Percentiles rank a stretch among this genome's conserved stretches.
Evolutionary conservation across 2,329 filamentous ascomycete genomes (phyloP).

Genomic region (Colletotrichum horii): DNA sequence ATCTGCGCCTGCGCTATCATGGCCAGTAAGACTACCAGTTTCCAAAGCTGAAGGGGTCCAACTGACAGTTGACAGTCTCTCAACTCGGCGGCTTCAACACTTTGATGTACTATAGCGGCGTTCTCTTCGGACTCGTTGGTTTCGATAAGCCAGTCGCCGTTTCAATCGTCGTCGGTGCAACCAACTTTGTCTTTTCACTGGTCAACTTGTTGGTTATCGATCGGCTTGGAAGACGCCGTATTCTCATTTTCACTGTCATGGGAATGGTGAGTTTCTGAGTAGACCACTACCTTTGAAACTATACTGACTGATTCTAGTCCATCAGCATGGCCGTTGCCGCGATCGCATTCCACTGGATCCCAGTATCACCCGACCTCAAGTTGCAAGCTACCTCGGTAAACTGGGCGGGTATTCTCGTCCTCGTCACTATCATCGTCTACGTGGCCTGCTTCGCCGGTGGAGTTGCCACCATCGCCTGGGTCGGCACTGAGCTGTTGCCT

Average conservation of each 20-base stretch:
- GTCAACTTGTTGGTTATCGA: constrained; percentile 54
- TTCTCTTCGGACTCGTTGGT: constrained; percentile 50
- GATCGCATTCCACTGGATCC: constrained; percentile 49
- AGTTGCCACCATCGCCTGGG: constrained; percentile 54
- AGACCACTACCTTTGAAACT: fast-evolving
- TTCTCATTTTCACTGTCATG: constrained; percentile 47
- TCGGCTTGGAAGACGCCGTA: constrained; percentile 46
- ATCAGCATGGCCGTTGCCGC: constrained; percentile 50
- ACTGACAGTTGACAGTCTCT: constrained; percentile 30
- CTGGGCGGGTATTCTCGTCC: constrained; percentile 38
- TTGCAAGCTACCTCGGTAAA: constrained; percentile 38
- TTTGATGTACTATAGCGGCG: constrained; percentile 27
- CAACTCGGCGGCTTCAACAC: constrained; percentile 49
- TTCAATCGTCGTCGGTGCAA: constrained; percentile 47
- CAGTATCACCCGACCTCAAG: constrained; percentile 45
- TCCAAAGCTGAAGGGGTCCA: neutral
- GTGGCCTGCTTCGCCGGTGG: constrained; percentile 51
- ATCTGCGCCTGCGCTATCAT: constrained; percentile 53
- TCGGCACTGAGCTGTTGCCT: constrained; percentile 51
- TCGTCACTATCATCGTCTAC: constrained; percentile 50
- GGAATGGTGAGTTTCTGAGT: constrained; percentile 39
- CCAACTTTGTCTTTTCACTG: constrained; percentile 55
- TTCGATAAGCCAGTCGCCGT: constrained; percentile 55
- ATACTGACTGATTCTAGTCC: constrained; percentile 29
- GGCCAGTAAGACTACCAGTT: constrained; percentile 35